These are phyloP conservation scores for Phaeosphaeria sp. DNA, from an alignment of 2,329 filamentous ascomycete species.

Conservation along the genomic window DNA sequence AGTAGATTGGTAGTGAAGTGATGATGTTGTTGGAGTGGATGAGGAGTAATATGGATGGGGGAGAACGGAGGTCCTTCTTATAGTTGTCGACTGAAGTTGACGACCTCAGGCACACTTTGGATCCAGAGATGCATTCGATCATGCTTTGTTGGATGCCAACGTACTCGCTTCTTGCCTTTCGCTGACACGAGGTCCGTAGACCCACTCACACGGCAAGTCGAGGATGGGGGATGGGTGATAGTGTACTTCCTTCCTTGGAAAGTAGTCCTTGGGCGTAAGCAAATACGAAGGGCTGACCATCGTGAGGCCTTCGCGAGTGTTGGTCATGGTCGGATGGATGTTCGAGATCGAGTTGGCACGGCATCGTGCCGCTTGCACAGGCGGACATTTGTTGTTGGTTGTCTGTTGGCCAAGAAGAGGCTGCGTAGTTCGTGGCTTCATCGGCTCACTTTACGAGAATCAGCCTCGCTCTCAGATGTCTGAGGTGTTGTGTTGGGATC, in stretches of 20 bases:
- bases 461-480: background rate
- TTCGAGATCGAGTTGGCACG: background rate
- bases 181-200: background rate
- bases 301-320: background rate
- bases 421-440: background rate
- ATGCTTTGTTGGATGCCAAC: background rate
- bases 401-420: background rate
- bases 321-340: background rate
- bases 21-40: constrained; percentile 12
- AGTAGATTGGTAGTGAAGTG: background rate
- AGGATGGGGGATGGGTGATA: background rate
- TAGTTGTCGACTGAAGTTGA: background rate
- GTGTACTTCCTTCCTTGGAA: background rate
- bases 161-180: background rate
- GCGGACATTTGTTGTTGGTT: background rate
- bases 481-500: background rate
- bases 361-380: background rate
- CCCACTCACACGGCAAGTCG: background rate
- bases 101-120: background rate
- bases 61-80: background rate
- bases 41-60: background rate
- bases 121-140: background rate
- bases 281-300: background rate
- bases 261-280: background rate
- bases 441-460: background rate